Conservation (phyloP, 202 grass and related monocot genomes). For the Bolboschoenoplectus hybrid region DNA sequence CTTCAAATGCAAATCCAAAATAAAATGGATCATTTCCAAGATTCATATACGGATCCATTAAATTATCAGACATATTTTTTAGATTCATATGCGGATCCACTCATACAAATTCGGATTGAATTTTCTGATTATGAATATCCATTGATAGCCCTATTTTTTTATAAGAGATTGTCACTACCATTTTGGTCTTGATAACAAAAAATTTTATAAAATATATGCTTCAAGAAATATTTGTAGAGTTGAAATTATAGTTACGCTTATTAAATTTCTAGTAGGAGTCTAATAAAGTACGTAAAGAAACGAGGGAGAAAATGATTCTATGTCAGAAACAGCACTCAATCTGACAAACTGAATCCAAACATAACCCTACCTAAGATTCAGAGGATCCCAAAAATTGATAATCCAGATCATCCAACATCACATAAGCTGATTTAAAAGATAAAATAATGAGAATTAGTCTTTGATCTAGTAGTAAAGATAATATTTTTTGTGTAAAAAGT, state of each 20-base stretch:
- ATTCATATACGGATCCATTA: too few relatives aligned
- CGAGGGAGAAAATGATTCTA: background rate
- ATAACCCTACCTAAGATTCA: slow-evolving; percentile 7
- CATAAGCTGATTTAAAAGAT: background rate
- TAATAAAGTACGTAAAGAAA: background rate
- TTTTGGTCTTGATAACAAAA: background rate
- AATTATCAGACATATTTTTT: too few relatives aligned
- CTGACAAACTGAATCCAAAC: slow-evolving; percentile 18
- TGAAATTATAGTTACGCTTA: background rate
- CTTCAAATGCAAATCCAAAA: too few relatives aligned
- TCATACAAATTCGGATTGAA: too few relatives aligned
- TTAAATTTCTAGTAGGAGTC: background rate
- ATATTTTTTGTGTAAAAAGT: too few relatives aligned
- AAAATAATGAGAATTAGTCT: background rate
- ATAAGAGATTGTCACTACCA: background rate
- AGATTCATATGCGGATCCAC: too few relatives aligned
- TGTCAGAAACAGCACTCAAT: slow-evolving; percentile 13
- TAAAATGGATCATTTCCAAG: too few relatives aligned
- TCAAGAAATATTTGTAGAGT: background rate
- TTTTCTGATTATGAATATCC: too few relatives aligned
- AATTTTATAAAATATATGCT: background rate
- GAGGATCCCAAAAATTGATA: background rate
- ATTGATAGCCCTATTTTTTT: too few relatives aligned
- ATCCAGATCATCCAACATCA: background rate
- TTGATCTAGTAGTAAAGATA: too few relatives aligned